Evolutionary conservation across 768 basidiomycete species (phyloP), one percentile per base, ranked within the genome.

Genomic region (Naganishia vaughanmartiniae): DNA sequence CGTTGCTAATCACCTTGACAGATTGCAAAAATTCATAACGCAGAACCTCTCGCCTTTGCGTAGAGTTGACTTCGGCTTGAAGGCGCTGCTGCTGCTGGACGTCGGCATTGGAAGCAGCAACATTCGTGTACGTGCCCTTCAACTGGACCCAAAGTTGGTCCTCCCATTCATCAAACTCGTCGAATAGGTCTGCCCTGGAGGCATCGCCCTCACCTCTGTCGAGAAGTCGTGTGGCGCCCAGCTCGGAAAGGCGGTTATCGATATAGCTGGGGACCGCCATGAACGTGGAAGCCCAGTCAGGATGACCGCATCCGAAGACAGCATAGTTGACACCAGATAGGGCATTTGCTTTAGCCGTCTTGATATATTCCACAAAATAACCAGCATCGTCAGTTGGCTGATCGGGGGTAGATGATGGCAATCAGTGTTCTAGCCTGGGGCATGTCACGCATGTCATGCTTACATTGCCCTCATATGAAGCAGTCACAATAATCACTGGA

Each of bases 301-400:
- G 80, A 76, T 86, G 84, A 5, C 85, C 85, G 71, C 84, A 85
- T 1, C 85, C 85, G 65, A 86, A 85, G 28, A 86, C 84, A 1
- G 83, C 83, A 67, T 81, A 86, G 31, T 77, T 76, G 24, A 73
- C 70, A 21, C 66, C 69, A n/a, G 34, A 36, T 6, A 67, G 39
- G 66, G 78, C 76, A 36, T 70, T 54, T 42, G 72, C 77, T 11
- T 79, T 70, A 9, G 83, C 72, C 67, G 73, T 78, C 45, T 77
- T 77, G 24, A 86, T 67, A 81, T 83, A 83, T 65, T 84, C 81
- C 21, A 85, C 79, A 73, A 85, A 85, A 65, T 79, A 81, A 10
- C 81, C 80, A 2, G 85, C 85, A 70, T 86, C 85, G 76, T 85
- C 84, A 0, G 85, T 83, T 24, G 85, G 85, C 75, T 84, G 42